Percentiles rank a stretch among this genome's conserved stretches.
These are phyloP conservation scores for Pythium insidiosum DNA, from an alignment of 352 stramenopile genomes.

Conservation along the genomic window DNA sequence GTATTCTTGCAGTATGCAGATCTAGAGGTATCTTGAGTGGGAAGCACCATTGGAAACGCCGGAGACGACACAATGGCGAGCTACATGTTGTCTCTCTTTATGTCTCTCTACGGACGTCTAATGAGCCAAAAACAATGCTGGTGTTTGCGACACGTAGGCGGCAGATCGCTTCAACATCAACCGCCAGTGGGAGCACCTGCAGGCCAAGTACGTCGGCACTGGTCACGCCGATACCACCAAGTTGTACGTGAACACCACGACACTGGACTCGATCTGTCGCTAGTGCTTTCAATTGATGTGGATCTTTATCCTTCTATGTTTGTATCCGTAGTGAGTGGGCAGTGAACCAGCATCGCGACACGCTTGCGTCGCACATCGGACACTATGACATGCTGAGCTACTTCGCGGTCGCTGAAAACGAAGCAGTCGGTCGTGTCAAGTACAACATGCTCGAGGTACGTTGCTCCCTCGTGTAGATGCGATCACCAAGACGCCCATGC, in stretches of 20 bases:
- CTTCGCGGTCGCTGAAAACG: conserved; percentile 97
- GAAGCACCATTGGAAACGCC: too few species aligned
- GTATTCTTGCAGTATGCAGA: too few species aligned
- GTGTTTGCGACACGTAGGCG: conserved; percentile 22
- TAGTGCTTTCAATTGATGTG: too few species aligned
- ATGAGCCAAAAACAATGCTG: conserved; percentile 1
- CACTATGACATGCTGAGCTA: conserved; percentile 98
- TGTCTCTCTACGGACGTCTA: too few species aligned
- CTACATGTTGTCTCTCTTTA: too few species aligned
- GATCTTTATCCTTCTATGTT: too few species aligned
- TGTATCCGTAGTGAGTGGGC: conserved; percentile 87
- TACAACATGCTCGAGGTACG: conserved; percentile 86
- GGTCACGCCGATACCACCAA: conserved; percentile 96
- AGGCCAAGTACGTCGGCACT: conserved; percentile 94
- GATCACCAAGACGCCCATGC: not conserved
- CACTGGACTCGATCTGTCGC: too few species aligned
- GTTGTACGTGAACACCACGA: too few species aligned
- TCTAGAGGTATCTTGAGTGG: too few species aligned
- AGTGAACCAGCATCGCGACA: conserved; percentile 98
- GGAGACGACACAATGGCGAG: not conserved
- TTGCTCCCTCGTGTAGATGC: not conserved
- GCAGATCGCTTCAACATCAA: conserved; percentile 90
- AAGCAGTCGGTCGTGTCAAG: conserved; percentile 90
- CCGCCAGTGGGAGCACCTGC: conserved; percentile 90
- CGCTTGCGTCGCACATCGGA: conserved; percentile 93